Conservation (phyloP, 768 basidiomycete species). For the Chlorophyllum brunneum region DNA sequence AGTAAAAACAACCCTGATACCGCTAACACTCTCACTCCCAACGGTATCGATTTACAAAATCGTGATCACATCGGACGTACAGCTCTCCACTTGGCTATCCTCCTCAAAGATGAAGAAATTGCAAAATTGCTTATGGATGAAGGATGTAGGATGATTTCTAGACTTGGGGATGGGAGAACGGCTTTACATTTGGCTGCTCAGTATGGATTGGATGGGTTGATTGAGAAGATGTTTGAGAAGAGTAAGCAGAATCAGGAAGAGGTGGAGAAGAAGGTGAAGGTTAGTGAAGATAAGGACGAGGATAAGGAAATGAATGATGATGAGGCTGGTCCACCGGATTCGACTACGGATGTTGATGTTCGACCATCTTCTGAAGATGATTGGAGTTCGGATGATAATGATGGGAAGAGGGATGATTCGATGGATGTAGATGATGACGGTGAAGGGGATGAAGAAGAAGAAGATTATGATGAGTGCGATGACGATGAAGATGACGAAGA, state of each 20-base stretch:
- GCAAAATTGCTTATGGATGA: constrained; percentile 50
- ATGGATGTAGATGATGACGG: constrained; percentile 25
- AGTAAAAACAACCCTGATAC: constrained; percentile 25
- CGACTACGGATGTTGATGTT: constrained; percentile 20
- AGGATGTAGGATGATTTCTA: constrained; percentile 50
- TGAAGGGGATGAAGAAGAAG: constrained; percentile 25
- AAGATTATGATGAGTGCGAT: constrained; percentile 21
- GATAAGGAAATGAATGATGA: constrained; percentile 20
- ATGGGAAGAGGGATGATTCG: constrained; percentile 31
- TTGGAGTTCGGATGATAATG: constrained; percentile 44
- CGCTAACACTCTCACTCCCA: background rate
- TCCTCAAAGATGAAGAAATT: constrained; percentile 41
- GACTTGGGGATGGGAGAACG: constrained; percentile 53
- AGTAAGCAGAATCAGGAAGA: constrained; percentile 37
- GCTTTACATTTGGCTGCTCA: constrained; percentile 57
- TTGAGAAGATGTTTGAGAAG: constrained; percentile 47
- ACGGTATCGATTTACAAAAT: constrained; percentile 39
- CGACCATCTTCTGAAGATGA: constrained; percentile 44
- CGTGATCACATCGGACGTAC: constrained; percentile 64
- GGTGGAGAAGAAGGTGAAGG: constrained; percentile 20
- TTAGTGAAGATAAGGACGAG: constrained; percentile 20
- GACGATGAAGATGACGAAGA: constrained; percentile 18
- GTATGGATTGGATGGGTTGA: constrained; percentile 34
- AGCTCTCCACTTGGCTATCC: constrained; percentile 53
- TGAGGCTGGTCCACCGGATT: constrained; percentile 15